Evolutionary conservation across 208 protist species (phyloP).

Genomic region (Trypanosoma lewisi): DNA sequence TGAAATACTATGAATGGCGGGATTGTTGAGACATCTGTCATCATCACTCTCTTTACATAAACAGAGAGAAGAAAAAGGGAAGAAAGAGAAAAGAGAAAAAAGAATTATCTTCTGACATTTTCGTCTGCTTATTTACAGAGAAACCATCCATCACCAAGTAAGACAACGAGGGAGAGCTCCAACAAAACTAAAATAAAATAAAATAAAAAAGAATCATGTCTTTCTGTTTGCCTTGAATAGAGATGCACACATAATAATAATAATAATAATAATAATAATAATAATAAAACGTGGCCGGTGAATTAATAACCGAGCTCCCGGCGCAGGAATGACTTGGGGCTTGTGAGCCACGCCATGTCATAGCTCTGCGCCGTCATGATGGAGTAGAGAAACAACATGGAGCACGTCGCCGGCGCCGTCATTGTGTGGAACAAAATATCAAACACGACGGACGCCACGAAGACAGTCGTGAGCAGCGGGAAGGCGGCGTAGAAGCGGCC

Average conservation of each 20-base stretch:
- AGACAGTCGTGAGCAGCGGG: conserved; percentile 66
- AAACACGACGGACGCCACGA: conserved; percentile 50
- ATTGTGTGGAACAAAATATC: conserved; percentile 86
- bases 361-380: conserved; percentile 81
- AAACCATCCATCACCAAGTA: too few relatives aligned
- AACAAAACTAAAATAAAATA: background rate
- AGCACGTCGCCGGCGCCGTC: conserved; percentile 78
- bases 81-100: conserved; percentile 4
- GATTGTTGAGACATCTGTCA: conserved; percentile 27
- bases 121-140: background rate
- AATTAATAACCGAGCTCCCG: conserved; percentile 82
- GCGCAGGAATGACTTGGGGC: conserved; percentile 82
- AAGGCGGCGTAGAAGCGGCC: conserved; percentile 76
- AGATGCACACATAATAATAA: background rate
- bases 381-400: conserved; percentile 81
- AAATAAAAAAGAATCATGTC: background rate
- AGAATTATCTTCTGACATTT: background rate
- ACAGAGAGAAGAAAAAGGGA: conserved; percentile 9
- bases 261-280: too few relatives aligned
- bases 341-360: conserved; percentile 89
- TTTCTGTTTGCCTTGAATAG: background rate
- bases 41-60: conserved; percentile 2
- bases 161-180: background rate
- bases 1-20: conserved; percentile 36
- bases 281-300: background rate